Conservation (phyloP, 371 early-diverging fungal genomes). For the Mucor velutinosus region DNA sequence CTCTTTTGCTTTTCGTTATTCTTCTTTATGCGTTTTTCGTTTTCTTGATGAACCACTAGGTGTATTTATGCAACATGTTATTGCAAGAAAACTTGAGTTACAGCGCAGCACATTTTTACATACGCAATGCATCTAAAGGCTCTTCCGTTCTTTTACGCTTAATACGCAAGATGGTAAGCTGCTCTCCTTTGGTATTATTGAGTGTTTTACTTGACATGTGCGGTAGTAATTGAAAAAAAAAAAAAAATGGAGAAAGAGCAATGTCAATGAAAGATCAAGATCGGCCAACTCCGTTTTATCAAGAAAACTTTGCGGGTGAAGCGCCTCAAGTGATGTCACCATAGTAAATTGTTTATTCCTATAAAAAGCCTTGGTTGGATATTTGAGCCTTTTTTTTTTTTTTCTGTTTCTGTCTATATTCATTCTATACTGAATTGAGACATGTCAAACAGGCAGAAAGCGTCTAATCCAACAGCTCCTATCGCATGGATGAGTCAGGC, state of each 20-base stretch:
- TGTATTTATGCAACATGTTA: not conserved
- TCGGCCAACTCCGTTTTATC: not conserved
- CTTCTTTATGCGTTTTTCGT: constrained; percentile 28
- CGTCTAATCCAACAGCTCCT: constrained; percentile 19
- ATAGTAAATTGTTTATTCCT: not conserved
- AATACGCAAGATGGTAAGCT: constrained; percentile 70
- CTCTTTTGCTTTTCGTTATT: constrained; percentile 12
- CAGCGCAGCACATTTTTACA: not conserved
- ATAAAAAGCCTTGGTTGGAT: not conserved
- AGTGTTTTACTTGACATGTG: not conserved
- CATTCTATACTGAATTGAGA: not conserved
- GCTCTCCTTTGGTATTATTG: constrained; percentile 12
- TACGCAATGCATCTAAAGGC: constrained; percentile 75
- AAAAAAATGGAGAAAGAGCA: not conserved
- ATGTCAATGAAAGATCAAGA: not conserved
- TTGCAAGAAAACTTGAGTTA: constrained; percentile 3
- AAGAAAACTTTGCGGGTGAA: not conserved
- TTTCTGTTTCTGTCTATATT: not conserved
- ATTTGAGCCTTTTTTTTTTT: not conserved
- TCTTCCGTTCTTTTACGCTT: constrained; percentile 81
- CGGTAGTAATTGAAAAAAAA: not conserved
- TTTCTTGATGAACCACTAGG: constrained; percentile 42
- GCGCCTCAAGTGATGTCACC: not conserved
- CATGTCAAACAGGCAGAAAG: constrained; percentile 15
- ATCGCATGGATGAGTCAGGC: constrained; percentile 29